Evolutionary conservation across 257 asterid genomes (phyloP).

Genomic region (Solanum neorickii): DNA sequence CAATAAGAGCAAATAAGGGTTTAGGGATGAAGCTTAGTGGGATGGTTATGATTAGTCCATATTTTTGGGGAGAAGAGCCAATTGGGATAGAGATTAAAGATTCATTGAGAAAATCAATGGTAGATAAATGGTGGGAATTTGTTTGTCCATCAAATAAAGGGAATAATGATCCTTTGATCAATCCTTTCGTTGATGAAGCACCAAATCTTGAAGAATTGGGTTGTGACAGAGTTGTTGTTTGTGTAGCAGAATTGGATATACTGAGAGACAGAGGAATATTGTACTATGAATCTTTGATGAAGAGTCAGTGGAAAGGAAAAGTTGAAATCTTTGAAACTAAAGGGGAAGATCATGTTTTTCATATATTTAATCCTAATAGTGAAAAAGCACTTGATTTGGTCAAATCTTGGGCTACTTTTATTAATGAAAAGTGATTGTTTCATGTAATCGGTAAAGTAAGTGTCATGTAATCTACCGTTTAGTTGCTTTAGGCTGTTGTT

Average conservation of each 20-base stretch:
- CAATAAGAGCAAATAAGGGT: constrained; percentile 12
- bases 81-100: constrained; percentile 43
- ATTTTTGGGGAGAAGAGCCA: constrained; percentile 64
- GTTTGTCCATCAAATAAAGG: constrained; percentile 52
- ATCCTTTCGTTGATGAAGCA: constrained; percentile 41
- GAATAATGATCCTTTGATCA: constrained; percentile 52
- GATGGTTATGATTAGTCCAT: constrained; percentile 50
- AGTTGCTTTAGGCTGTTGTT: not conserved
- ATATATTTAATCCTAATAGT: constrained; percentile 34
- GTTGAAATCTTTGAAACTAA: constrained; percentile 39
- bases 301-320: constrained; percentile 44
- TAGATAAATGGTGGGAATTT: constrained; percentile 67
- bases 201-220: constrained; percentile 22
- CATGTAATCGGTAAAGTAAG: not conserved
- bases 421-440: constrained; percentile 11
- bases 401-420: constrained; percentile 25
- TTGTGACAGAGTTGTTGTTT: constrained; percentile 30
- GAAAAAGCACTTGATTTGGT: constrained; percentile 24
- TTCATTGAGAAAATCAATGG: constrained; percentile 42
- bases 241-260: constrained; percentile 59
- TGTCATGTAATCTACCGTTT: not conserved
- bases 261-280: constrained; percentile 57
- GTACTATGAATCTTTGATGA: constrained; percentile 22
- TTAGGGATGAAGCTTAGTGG: constrained; percentile 21
- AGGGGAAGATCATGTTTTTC: constrained; percentile 69